Evolutionary conservation across 768 basidiomycete genomes (phyloP), one percentile per base, ranked within the genome.

Genomic region (Suillus clintonianus): DNA sequence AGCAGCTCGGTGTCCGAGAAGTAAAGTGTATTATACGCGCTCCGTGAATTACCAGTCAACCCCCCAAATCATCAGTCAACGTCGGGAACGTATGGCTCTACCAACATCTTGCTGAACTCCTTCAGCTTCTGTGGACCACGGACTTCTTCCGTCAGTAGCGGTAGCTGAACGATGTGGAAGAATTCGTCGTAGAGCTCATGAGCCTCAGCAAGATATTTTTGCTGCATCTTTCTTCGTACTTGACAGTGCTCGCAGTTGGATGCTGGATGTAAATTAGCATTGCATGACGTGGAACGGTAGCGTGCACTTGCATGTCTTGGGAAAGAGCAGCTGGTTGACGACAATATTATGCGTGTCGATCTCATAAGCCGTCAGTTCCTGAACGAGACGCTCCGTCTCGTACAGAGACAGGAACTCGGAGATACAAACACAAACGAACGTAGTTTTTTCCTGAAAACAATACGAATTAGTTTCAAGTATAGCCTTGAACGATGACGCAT

Each of bases 301-400:
- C 9, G 37, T n/a, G 5, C 15, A 80, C 90, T 64, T 72, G 95
- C 95, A 85, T 72, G 88, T 82, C 81, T 91, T 94, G 17, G 97
- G 97, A 83, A 94, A 99, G 41, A 99, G 80, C 5, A 99, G 81
- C 77, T 99, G 97, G 73, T 99, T 99, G 61, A 99, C 95, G 62
- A 99, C 94, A 71, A 99, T 99, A 75, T 97, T 96, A 77, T 99
- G 97, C 56, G 95, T 97, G 76, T 99, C 96, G 74, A 98, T 98
- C 74, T 95, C 94, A 73, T 94, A 94, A 51, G 87, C 81, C n/a
- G 92, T 94, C 51, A 97, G 81, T 75, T 98, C 96, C 77, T 99
- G 97, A 36, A 99, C 94, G 30, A 99, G 85, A 34, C 97, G 92
- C 77, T 99, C 97, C 32, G 97, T 99, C 82, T 99, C 97, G 76